Conservation (phyloP, 2,329 filamentous ascomycete genomes). For the Tolypocladium endophyticum region DNA sequence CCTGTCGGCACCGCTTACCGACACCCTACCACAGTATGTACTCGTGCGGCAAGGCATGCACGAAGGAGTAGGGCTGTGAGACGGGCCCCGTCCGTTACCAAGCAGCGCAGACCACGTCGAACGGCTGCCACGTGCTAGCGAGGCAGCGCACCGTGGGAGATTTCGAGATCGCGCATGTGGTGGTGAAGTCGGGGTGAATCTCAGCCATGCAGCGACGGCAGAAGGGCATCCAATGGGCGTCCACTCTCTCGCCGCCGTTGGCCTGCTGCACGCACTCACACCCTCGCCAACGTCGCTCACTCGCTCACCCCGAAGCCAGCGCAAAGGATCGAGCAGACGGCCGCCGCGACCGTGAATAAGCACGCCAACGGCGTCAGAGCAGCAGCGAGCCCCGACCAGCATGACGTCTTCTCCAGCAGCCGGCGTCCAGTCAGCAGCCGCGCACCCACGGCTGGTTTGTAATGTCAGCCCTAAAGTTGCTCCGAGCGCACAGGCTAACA, state of each 20-base stretch:
- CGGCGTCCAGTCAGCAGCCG: neutral
- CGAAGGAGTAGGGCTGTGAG: neutral
- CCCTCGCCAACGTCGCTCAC: neutral
- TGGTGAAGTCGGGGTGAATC: no score
- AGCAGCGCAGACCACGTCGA: neutral
- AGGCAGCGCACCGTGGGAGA: no score
- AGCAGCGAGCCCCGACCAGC: neutral
- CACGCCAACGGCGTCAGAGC: neutral
- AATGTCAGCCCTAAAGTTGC: constrained; percentile 7
- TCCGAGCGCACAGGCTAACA: neutral
- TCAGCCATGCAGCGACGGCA: no score
- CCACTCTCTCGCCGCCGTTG: no score
- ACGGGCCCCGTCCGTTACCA: neutral
- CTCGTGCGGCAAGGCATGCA: no score
- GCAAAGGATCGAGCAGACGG: neutral
- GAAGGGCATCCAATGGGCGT: no score
- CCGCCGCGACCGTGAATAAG: neutral
- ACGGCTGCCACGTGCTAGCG: neutral
- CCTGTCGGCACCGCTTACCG: no score
- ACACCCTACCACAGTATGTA: no score
- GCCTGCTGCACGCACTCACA: no score
- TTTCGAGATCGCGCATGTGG: no score
- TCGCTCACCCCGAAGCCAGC: neutral
- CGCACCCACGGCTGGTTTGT: constrained; percentile 7
- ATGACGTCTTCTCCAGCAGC: neutral